Evolutionary conservation across 2,329 filamentous ascomycete genomes (phyloP), one percentile per base, ranked within the genome.

Genomic region (Sarocladium strictum): DNA sequence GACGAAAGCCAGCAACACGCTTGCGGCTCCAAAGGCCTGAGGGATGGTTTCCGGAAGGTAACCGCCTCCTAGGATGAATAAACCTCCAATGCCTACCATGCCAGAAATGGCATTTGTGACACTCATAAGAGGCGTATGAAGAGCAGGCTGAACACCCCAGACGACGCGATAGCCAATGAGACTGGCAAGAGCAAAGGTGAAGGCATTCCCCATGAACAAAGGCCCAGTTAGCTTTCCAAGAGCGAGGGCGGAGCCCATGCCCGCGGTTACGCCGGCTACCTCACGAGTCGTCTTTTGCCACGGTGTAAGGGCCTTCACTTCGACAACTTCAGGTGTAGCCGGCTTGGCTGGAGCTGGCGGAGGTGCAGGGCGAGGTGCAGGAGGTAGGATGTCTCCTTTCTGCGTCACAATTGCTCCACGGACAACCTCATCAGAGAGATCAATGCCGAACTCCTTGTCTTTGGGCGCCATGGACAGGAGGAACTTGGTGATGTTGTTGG

Each of bases 71-170:
- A 96, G 86, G 54, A 96, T 85, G 72, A 95, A 96, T 59, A 96
- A 78, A 12, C 91, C 90, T 55, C 90, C 91, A 57, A 96, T 79
- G 56, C 90, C 91, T 27, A 96, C 91, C 87, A 96, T 90, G 69
- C 87, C 90, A 29, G 89, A 94, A 62, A 96, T 96, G 26, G 91
- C 91, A 67, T 96, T 96, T 7, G 91, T 96, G 33, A 95, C 90
- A 61, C 87, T 92, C 91, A 96, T 96, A 4, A 96, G 74, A 1
- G 90, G 91, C 2, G 89, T 93, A 68, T 96, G 91, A 4, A 96
- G 76, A 33, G 90, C 89, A 7, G 90, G 90, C 0, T 77, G 75
- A 12, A 96, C 90, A 53, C 90, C 90, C 90, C 90, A 96, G 23
- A 96, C 89, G 5, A 89, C 89, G 50, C 90, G 83, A 65, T 96